These are phyloP conservation scores for Candida chilensis DNA, from an alignment of 805 yeast genomes.

Conservation along the genomic window DNA sequence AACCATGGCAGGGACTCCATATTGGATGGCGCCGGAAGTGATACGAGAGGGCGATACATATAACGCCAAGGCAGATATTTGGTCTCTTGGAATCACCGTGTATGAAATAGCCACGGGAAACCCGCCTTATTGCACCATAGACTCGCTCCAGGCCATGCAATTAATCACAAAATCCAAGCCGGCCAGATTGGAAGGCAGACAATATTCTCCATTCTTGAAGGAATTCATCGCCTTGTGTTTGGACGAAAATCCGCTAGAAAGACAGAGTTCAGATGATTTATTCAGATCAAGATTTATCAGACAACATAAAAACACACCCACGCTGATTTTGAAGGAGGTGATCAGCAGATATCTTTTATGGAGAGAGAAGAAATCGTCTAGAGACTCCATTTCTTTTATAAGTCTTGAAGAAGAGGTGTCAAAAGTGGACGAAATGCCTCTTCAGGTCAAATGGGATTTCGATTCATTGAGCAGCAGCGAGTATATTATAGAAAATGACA, in stretches of 20 bases:
- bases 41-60: constrained; percentile 84
- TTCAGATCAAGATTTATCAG: constrained; percentile 66
- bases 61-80: constrained; percentile 89
- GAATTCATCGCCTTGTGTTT: constrained; percentile 87
- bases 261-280: constrained; percentile 83
- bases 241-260: constrained; percentile 86
- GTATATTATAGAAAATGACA: constrained; percentile 64
- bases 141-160: constrained; percentile 91
- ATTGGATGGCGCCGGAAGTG: constrained; percentile 99
- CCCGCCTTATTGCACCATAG: constrained; percentile 95
- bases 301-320: constrained; percentile 49
- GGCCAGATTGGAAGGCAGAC: constrained; percentile 87
- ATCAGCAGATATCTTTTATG: constrained; percentile 65
- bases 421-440: constrained; percentile 8
- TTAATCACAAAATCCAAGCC: constrained; percentile 90
- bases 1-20: constrained; percentile 93
- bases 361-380: constrained; percentile 57
- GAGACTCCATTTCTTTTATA: constrained; percentile 35
- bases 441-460: constrained; percentile 77
- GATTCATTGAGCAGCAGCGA: constrained; percentile 72
- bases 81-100: constrained; percentile 94
- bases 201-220: constrained; percentile 65
- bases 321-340: constrained; percentile 58
- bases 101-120: constrained; percentile 95
- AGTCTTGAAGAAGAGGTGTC: constrained; percentile 13